phyloP scores from a whole-genome alignment of 192 early-diverging fungal genomes.

The Geranomyces variabilis region DNA sequence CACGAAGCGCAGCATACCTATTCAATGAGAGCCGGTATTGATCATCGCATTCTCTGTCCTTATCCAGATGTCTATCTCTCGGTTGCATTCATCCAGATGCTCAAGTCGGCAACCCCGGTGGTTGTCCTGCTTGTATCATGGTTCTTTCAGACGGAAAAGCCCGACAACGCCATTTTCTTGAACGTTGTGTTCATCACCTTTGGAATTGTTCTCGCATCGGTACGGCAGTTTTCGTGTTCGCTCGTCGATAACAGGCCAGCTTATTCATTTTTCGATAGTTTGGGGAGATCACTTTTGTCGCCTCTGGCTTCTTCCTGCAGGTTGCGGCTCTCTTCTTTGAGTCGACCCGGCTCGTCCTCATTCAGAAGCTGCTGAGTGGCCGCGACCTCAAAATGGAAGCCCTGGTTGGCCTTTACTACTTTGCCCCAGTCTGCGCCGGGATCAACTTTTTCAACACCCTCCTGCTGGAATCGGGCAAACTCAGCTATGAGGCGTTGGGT shows the following conservation, averaged over 20 bases:
- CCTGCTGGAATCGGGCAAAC: constrained; percentile 6
- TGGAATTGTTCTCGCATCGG: constrained; percentile 40
- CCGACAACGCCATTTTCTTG: constrained; percentile 19
- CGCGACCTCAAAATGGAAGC: constrained; percentile 46
- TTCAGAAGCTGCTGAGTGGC: constrained; percentile 39
- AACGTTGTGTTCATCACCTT: constrained; percentile 44
- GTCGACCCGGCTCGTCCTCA: constrained; percentile 38
- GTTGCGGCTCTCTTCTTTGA: constrained; percentile 35
- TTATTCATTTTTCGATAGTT: not conserved
- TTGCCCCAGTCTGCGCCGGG: constrained; percentile 39
- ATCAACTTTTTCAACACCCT: constrained; percentile 15
- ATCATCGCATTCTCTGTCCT: not conserved
- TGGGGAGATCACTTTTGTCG: constrained; percentile 40
- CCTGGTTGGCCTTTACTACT: constrained; percentile 41
- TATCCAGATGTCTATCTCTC: constrained; percentile 37
- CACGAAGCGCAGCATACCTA: too few species aligned
- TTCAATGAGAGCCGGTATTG: too few species aligned
- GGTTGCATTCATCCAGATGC: constrained; percentile 47
- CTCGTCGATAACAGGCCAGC: too few species aligned
- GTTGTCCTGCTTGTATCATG: constrained; percentile 31
- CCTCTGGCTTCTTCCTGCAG: constrained; percentile 37
- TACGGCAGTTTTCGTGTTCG: not conserved
- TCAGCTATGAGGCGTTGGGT: constrained; percentile 2
- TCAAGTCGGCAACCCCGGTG: constrained; percentile 44
- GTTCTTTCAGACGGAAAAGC: constrained; percentile 30